These are phyloP conservation scores for Aureobasidium subglaciale DNA, from an alignment of 2,329 filamentous ascomycete genomes.

Conservation along the genomic window DNA sequence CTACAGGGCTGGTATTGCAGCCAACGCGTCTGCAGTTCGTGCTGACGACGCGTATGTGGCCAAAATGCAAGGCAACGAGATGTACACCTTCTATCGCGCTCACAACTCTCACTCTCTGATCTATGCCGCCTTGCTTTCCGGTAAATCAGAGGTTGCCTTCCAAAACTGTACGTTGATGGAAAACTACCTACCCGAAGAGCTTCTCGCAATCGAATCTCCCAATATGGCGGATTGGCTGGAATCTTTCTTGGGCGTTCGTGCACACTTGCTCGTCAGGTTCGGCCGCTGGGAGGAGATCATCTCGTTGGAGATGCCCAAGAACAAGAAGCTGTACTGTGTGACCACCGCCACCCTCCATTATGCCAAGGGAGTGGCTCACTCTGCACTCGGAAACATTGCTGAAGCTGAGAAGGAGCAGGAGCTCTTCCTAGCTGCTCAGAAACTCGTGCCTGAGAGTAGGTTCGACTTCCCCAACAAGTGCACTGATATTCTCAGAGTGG, in stretches of 20 bases:
- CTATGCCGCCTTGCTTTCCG: conserved; percentile 73
- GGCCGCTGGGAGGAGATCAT: conserved; percentile 64
- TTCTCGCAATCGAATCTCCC: conserved; percentile 53
- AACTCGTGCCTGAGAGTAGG: conserved; percentile 50
- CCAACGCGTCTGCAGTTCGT: conserved; percentile 58
- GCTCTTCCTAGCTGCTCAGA: conserved; percentile 46
- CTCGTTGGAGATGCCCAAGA: conserved; percentile 48
- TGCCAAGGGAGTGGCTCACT: conserved; percentile 59
- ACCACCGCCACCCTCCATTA: conserved; percentile 64
- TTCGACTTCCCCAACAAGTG: conserved; percentile 66
- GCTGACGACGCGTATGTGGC: conserved; percentile 62
- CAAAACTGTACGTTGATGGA: conserved; percentile 56
- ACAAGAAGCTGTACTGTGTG: conserved; percentile 57
- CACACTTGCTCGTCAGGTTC: conserved; percentile 69
- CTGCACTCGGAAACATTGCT: conserved; percentile 48
- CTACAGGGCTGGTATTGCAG: conserved; percentile 58
- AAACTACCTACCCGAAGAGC: conserved; percentile 52
- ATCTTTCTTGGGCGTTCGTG: conserved; percentile 58
- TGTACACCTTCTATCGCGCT: conserved; percentile 69
- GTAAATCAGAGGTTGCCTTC: conserved; percentile 55
- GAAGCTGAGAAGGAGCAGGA: conserved; percentile 42
- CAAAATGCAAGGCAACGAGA: conserved; percentile 55
- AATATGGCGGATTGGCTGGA: conserved; percentile 73
- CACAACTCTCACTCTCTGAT: conserved; percentile 70
- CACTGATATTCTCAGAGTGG: conserved; percentile 55